These are phyloP conservation scores for Casuarina cunninghamiana DNA, from an alignment of 306 rosid genomes.

Conservation along the genomic window DNA sequence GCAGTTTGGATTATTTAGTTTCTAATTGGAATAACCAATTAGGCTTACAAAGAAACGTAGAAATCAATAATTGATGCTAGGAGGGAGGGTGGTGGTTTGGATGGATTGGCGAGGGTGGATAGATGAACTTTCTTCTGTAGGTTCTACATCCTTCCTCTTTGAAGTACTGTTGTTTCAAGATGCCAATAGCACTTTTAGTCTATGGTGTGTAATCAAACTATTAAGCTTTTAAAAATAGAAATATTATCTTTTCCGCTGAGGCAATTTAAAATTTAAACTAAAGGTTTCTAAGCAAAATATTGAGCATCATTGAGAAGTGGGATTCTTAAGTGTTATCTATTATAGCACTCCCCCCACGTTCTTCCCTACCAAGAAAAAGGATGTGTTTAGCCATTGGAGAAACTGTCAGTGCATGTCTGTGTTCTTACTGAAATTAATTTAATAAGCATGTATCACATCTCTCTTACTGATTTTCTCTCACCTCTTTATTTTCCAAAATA, in stretches of 20 bases:
- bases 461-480: neutral
- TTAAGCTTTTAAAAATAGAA: neutral
- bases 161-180: neutral
- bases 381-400: neutral
- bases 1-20: no score
- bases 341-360: neutral
- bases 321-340: neutral
- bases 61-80: no score
- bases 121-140: neutral
- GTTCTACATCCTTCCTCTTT: neutral
- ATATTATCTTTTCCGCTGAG: no score
- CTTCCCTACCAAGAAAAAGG: neutral
- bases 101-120: no score
- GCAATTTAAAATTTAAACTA: neutral
- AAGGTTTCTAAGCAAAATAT: neutral
- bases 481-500: constrained; percentile 38
- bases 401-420: neutral
- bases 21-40: no score
- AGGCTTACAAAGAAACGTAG: no score
- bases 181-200: neutral
- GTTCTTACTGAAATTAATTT: neutral
- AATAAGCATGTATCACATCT: neutral
- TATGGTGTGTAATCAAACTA: neutral
- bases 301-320: neutral
- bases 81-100: no score